These are phyloP conservation scores for Zasmidium citrigriseum DNA, from an alignment of 2,329 filamentous ascomycete genomes.

Conservation along the genomic window DNA sequence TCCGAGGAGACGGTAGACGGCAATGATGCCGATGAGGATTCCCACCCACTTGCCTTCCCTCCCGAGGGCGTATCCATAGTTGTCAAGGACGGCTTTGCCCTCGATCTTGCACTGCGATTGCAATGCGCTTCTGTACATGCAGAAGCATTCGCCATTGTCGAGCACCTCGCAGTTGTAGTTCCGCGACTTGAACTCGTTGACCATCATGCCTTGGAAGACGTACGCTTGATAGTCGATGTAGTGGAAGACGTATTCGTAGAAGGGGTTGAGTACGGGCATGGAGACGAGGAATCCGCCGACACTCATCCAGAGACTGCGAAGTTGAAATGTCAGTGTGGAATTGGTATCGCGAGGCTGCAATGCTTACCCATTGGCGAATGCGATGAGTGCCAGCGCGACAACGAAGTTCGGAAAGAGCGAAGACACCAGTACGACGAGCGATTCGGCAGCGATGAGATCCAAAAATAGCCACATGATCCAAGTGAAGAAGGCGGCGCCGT, in stretches of 20 bases:
- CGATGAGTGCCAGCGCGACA: conserved; percentile 73
- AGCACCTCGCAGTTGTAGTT: conserved; percentile 58
- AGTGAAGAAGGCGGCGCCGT: conserved; percentile 67
- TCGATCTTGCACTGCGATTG: conserved; percentile 65
- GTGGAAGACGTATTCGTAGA: conserved; percentile 85
- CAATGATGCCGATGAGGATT: conserved; percentile 71
- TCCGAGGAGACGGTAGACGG: conserved; percentile 67
- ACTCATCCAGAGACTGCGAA: conserved; percentile 72
- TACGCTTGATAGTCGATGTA: conserved; percentile 87
- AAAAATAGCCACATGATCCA: conserved; percentile 85
- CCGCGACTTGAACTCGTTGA: conserved; percentile 74
- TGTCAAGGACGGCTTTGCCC: conserved; percentile 66
- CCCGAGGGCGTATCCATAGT: conserved; percentile 66
- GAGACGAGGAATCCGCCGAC: conserved; percentile 81
- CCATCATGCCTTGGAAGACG: conserved; percentile 87
- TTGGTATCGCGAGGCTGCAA: background rate
- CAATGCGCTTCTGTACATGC: conserved; percentile 68
- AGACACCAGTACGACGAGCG: conserved; percentile 75
- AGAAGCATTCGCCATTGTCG: conserved; percentile 53
- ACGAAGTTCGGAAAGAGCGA: conserved; percentile 78
- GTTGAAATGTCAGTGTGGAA: conserved; percentile 7
- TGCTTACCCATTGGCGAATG: conserved; percentile 72
- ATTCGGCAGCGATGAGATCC: conserved; percentile 78
- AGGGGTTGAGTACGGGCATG: conserved; percentile 71
- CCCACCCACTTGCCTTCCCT: conserved; percentile 67